These are phyloP conservation scores for Magnusiomyces ingens DNA, from an alignment of 1,139 yeast species.

Conservation along the genomic window DNA sequence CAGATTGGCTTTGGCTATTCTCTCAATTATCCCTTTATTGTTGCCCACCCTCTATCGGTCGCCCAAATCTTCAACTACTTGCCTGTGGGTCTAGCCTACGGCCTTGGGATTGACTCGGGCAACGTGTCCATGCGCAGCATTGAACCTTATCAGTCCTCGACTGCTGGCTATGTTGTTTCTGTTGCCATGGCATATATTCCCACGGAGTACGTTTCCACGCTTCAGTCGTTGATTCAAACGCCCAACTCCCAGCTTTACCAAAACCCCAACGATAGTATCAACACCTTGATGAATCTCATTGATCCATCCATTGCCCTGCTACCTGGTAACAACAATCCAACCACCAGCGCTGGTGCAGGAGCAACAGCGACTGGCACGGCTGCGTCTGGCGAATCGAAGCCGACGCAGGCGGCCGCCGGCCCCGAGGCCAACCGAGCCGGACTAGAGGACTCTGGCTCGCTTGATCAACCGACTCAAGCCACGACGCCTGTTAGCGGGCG, in stretches of 20 bases:
- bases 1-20: constrained; percentile 38
- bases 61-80: constrained; percentile 40
- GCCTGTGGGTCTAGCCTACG: constrained; percentile 36
- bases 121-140: constrained; percentile 31
- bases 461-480: constrained; percentile 28
- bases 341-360: constrained; percentile 10
- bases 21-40: constrained; percentile 38
- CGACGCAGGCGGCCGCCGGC: neutral
- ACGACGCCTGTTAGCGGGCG: constrained; percentile 25
- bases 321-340: constrained; percentile 18
- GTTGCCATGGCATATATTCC: constrained; percentile 37
- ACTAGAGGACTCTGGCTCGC: constrained; percentile 28
- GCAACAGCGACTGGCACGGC: constrained; percentile 14
- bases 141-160: constrained; percentile 32
- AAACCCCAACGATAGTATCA: constrained; percentile 31
- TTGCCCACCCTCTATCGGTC: constrained; percentile 35
- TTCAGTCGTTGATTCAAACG: constrained; percentile 28
- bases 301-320: constrained; percentile 35
- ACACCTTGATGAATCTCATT: constrained; percentile 34
- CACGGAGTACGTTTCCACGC: constrained; percentile 22
- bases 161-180: constrained; percentile 33
- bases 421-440: constrained; percentile 8
- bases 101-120: constrained; percentile 26
- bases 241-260: constrained; percentile 32
- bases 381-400: neutral